Base-by-base conservation (phyloP, 1,139 yeast species). In the Candida freyschussii region DNA sequence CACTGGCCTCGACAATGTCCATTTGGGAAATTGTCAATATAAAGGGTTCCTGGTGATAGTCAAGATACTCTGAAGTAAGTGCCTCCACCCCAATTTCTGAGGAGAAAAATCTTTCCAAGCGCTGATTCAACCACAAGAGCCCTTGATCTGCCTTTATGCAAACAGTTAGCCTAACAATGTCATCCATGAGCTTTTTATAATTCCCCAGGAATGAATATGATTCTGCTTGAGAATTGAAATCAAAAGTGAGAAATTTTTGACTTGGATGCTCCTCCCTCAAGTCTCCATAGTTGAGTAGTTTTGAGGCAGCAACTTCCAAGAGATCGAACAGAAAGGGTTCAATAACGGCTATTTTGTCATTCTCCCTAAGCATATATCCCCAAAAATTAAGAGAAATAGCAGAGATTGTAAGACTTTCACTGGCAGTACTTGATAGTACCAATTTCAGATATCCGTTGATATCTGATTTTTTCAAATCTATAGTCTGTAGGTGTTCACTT, bases 361-460 rank as follows among this genome's bases (percentile, higher is more conserved):
- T 96, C 37, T 78, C 76, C 48, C 98, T 70, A 32, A 91, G 62
- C 43, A 91, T 77, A 1, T 93, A 77, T 37, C 95, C 89, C 98
- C 98, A 93, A 65, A 91, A 83, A 53, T 89, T 96, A 37, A 91
- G 62, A 0, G 96, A 84, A 22, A 89, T 68, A 0, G 96, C 96
- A 33, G 95, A 82, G 4, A 91, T 78, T n/a, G 91, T 82, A 39
- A 91, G 67, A 49, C 95, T 83, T 21, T 87, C 83, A 52, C 87
- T 93, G 48, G 69, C 72, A 0, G 96, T 84, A 2, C 96, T 86
- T 28, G 76, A 72, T 29, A 91, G 63, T 5, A 93, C 87, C 24
- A 93, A 68, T 36, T 72, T 69, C 41, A 89, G 67, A 52, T 85
- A 91, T 32, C 73, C 75, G 27, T 48, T 50, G 12, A 61, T 47